Percentiles rank a stretch among this genome's conserved stretches.
Conservation (phyloP, 345 rosid genomes). For the Salix brachista region DNA sequence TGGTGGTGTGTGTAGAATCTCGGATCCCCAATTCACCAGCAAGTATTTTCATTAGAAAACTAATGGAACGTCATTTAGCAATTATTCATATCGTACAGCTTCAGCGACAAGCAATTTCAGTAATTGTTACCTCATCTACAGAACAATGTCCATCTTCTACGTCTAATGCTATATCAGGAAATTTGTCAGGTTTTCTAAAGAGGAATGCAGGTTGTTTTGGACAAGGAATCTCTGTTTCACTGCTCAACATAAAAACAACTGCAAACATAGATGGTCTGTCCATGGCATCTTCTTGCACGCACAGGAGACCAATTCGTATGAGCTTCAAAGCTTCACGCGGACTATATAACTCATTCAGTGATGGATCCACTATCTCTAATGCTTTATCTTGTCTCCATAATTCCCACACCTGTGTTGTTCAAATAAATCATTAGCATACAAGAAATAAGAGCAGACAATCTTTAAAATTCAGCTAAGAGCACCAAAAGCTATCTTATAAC, state of each 20-base stretch:
- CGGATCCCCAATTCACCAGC: too few relatives aligned
- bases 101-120: neutral
- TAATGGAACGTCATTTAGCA: neutral
- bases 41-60: too few relatives aligned
- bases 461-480: neutral
- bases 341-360: neutral
- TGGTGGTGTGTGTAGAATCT: too few relatives aligned
- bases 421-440: neutral
- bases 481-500: neutral
- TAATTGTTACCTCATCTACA: neutral
- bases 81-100: neutral
- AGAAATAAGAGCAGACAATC: neutral
- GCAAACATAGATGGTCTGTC: conserved; percentile 2
- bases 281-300: neutral
- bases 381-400: neutral
- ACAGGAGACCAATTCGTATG: conserved; percentile 7
- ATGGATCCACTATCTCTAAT: conserved; percentile 6
- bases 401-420: neutral
- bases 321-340: neutral
- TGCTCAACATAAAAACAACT: conserved; percentile 3
- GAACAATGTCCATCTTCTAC: neutral
- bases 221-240: neutral
- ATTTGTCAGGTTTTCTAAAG: neutral
- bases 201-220: neutral
- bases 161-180: too few relatives aligned